Evolutionary conservation across 768 basidiomycete genomes (phyloP), one percentile per base, ranked within the genome.

Genomic region (Mycena galericulata): DNA sequence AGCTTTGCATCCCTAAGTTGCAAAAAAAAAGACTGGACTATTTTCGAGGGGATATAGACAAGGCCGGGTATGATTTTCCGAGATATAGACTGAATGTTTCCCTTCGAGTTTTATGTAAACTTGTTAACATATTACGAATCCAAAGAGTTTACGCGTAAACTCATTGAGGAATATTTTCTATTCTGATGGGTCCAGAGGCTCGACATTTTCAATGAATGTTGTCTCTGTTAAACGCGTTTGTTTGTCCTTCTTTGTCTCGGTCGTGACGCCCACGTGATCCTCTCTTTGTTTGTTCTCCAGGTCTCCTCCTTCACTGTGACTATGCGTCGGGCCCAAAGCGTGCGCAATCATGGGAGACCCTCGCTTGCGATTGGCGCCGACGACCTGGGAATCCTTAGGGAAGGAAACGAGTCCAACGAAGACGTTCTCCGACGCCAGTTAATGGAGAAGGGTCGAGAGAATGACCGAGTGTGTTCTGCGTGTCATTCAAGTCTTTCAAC

Each of bases 271-370:
- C 54, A 36, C 63, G 67, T 68, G 67, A 41, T 26, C 9, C 22
- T 55, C 34, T 26, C 43, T 41, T 68, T 49, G 51, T 56, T 40
- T 30, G n/a, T 20, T 34, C 50, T 12, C 43, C 4, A 18, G n/a
- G n/a, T 30, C 29, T 20, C 26, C 26, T 17, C 26, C 17, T 29
- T 41, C 11, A 6, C 51, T 17, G 14, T 17, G 14, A 26, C 61
- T 9, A 88, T 90, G 89, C 88, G 89, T 53, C 88, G 90, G 38
- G 83, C 89, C 24, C 91, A 92, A 72, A 90, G 87, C 71, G 84
- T 88, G 32, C 85, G 90, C 66, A 82, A 88, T 73, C 81, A 90
- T 71, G 78, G 79, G 15, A 74, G 89, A 8, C 82, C 89, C 1
- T 89, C 89, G 15, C 72, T 88, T 15, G 79, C 85, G 9, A 79